A percentile compares a stretch with the other conserved stretches of the same genome.
Evolutionary conservation across 169 alveolate species (phyloP).

Genomic region (Babesia ovata): DNA sequence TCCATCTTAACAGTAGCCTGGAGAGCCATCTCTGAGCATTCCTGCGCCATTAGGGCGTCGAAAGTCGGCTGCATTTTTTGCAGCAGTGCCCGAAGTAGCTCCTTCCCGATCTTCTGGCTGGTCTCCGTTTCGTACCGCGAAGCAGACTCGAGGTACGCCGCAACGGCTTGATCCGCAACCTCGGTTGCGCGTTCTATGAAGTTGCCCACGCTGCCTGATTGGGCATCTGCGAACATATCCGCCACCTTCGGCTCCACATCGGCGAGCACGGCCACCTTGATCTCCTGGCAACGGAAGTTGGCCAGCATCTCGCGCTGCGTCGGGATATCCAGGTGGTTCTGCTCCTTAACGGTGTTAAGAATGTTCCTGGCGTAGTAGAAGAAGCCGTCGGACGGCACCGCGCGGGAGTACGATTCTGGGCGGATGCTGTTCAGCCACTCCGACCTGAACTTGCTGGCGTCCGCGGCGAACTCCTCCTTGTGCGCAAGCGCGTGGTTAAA

Average conservation of each 20-base stretch:
- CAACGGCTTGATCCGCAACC: slow-evolving; percentile 56
- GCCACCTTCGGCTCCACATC: slow-evolving; percentile 31
- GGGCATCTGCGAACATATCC: slow-evolving; percentile 45
- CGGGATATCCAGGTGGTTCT: slow-evolving; percentile 85
- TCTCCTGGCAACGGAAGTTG: slow-evolving; percentile 82
- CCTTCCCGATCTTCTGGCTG: slow-evolving; percentile 12
- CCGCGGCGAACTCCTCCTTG: slow-evolving; percentile 74
- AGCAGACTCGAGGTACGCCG: slow-evolving; percentile 68
- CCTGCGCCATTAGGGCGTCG: slow-evolving; percentile 63
- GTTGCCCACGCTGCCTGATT: slow-evolving; percentile 32
- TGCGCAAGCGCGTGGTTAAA: slow-evolving; percentile 77
- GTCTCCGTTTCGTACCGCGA: slow-evolving; percentile 68
- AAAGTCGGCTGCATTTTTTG: slow-evolving; percentile 69
- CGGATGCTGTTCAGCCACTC: slow-evolving; percentile 72
- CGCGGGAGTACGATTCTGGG: slow-evolving; percentile 80
- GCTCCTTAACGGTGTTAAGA: slow-evolving; percentile 81
- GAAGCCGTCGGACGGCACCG: slow-evolving; percentile 88
- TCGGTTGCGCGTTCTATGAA: slow-evolving; percentile 63
- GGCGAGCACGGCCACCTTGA: slow-evolving; percentile 72
- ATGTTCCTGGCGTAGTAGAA: slow-evolving; percentile 74
- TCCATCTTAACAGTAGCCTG: slow-evolving; percentile 62
- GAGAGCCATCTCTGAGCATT: slow-evolving; percentile 52
- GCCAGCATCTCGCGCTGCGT: slow-evolving; percentile 86
- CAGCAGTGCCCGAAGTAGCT: slow-evolving; percentile 26
- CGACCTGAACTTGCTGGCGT: slow-evolving; percentile 58